Evolutionary conservation across 2,329 filamentous ascomycete species (phyloP), one percentile per base, ranked within the genome.

Genomic region (Pseudogymnoascus sp.): DNA sequence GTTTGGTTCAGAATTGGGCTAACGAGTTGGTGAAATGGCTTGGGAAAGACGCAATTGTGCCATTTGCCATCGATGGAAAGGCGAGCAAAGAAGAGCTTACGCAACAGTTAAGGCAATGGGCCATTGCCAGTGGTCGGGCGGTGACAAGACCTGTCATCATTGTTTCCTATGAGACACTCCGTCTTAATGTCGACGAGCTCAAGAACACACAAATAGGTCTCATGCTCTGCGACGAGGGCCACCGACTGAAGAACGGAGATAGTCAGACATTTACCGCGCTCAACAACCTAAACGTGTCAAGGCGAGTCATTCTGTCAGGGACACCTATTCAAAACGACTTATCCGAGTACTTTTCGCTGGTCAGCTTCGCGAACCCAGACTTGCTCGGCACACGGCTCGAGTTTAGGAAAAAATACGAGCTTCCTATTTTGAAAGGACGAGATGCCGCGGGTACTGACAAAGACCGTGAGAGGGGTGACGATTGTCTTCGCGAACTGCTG

Each of bases 261-360:
- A 96, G 90, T 70, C 91, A 96, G 75, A 97, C 95, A 0, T 99
- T 97, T 73, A 93, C 84, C 25, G 93, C 95, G 0, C 80, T 99
- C 60, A 97, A 96, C 71, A 89, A 85, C 65, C 80, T 99, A 14
- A 96, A 97, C 70, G 95, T 99, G 28, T 89, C 89, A 43, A 86
- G 93, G 64, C 87, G 95, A 25, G 93, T 99, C 49, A 99, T 99
- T 68, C 80, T 99, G 14, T 97, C 95, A 0, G 95, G 95, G 65
- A 99, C 95, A 1, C 95, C 95, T 0, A 99, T 99, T 64, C 95
- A 99, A 72, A 99, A 99, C 71, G 95, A 99, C 73, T 78, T 99
- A n/a, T 96, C 93, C 0, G 95, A 99, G 73, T 99, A 99, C 75
- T 99, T 97, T 71, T 88, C 95, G 2, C 82, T 99, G 8, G 89